Evolutionary conservation across 2,329 filamentous ascomycete species (phyloP).

Genomic region (Dothistroma pini): DNA sequence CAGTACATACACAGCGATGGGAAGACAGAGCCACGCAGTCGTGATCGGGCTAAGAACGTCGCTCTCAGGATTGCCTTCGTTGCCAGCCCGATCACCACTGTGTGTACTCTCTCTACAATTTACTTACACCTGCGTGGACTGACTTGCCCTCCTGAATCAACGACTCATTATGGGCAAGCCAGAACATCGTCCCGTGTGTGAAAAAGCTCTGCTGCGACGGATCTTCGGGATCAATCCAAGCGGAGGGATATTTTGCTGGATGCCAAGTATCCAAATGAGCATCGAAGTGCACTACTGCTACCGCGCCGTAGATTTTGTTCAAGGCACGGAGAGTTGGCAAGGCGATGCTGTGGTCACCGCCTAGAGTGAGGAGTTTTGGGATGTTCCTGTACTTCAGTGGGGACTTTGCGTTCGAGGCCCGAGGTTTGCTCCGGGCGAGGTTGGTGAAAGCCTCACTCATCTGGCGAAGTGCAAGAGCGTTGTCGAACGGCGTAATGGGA

Average conservation of each 20-base stretch:
- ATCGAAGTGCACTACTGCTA: slow-evolving; percentile 51
- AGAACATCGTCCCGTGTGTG: slow-evolving; percentile 90
- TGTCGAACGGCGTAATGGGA: slow-evolving; percentile 82
- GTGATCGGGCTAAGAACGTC: too few species aligned
- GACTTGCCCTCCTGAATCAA: slow-evolving; percentile 69
- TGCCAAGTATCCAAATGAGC: slow-evolving; percentile 82
- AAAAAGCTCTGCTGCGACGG: slow-evolving; percentile 66
- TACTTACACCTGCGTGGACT: slow-evolving; percentile 66
- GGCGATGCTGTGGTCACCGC: slow-evolving; percentile 51
- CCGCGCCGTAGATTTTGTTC: slow-evolving; percentile 43
- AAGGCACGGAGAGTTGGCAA: slow-evolving; percentile 50
- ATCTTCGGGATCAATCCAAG: slow-evolving; percentile 58
- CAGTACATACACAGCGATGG: too few species aligned
- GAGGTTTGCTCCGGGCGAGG: slow-evolving; percentile 50
- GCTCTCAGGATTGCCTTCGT: too few species aligned
- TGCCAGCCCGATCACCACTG: too few species aligned
- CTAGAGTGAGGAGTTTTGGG: slow-evolving; percentile 47
- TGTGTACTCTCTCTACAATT: too few species aligned
- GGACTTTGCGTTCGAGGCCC: slow-evolving; percentile 37
- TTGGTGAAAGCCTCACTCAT: slow-evolving; percentile 79
- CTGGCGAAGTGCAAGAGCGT: slow-evolving; percentile 72
- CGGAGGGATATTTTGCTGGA: slow-evolving; percentile 71
- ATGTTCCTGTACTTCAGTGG: slow-evolving; percentile 41
- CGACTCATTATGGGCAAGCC: slow-evolving; percentile 77
- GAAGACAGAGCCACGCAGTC: too few species aligned